Evolutionary conservation across 306 rosid genomes (phyloP).

Genomic region (Cicer pinnatifidum): DNA sequence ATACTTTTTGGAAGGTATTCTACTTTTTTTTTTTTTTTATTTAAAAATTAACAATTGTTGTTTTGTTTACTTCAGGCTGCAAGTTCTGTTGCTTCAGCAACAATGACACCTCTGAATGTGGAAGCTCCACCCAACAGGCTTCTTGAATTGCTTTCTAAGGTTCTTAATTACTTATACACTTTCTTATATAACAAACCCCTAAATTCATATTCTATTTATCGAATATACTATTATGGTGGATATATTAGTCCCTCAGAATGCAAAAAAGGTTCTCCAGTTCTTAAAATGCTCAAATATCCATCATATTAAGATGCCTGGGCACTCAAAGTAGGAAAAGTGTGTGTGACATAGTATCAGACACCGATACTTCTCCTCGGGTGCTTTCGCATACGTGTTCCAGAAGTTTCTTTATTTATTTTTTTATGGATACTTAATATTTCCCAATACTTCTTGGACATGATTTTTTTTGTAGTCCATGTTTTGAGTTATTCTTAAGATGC

Average conservation of each 20-base stretch:
- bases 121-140: constrained; percentile 72
- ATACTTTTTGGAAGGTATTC: too few relatives aligned
- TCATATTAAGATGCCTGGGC: neutral
- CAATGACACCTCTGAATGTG: constrained; percentile 77
- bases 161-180: constrained; percentile 44
- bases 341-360: too few relatives aligned
- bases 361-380: too few relatives aligned
- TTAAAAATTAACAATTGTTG: neutral
- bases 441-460: too few relatives aligned
- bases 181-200: neutral
- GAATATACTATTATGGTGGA: neutral
- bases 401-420: too few relatives aligned
- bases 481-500: neutral
- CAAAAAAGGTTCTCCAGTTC: neutral
- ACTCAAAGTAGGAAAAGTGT: too few relatives aligned
- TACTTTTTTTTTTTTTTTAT: too few relatives aligned
- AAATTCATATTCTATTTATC: neutral
- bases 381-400: too few relatives aligned
- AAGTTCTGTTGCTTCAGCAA: constrained; percentile 80
- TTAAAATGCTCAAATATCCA: neutral
- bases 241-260: constrained; percentile 1
- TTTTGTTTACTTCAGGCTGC: constrained; percentile 63
- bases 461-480: too few relatives aligned
- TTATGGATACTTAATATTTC: too few relatives aligned
- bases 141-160: constrained; percentile 77